Base-by-base conservation (phyloP, 2,329 filamentous ascomycete genomes). In the Calycina herbarum region DNA sequence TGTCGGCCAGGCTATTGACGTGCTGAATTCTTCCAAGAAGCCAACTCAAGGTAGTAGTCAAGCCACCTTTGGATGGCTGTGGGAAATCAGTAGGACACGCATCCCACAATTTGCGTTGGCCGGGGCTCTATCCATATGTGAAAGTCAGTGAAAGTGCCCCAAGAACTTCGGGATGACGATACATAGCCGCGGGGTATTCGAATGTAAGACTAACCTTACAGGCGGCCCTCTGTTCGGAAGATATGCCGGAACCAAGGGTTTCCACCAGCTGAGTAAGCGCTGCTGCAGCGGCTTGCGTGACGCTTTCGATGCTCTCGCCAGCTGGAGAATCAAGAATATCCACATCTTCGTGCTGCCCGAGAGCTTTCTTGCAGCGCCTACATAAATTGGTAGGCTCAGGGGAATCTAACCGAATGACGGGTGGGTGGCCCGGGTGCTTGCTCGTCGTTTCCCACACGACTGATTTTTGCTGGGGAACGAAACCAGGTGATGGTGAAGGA, bases 1-100 rank as follows among this genome's bases (percentile, higher is more conserved):
- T 71, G 58, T 75, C 71, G 51, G 73, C 72, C 45, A 75, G 67
- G 31, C 69, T 67, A 67, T 74, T 76, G 40, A 73, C 70, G 38
- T 72, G 67, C 66, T 73, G 64, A 56, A 75, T 70, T 35, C 68
- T 73, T 58, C 66, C 68, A n/a, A 76, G 62, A 24, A 76, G 62
- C 71, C 73, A 73, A 57, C 69, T 62, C 64, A 76, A 64, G 10
- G 70, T 74, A 59, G 67, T 66, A 65, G 70, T 74, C 35, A 75
- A 58, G 59, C 73, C 73, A 62, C 67, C 69, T 57, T 72, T 65
- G 62, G 69, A 68, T 64, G 74, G 67, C 69, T 72, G 70, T 59
- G 73, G 73, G 62, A 58, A 72, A 24, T 71, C 69, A 31, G 64
- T 38, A 51, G 66, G 66, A 58, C 65, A 65, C 62, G 63, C 59